Percentiles rank a stretch among this genome's conserved stretches.
Conservation (phyloP, 2,329 filamentous ascomycete species). For the Colletotrichum orchidophilum region DNA sequence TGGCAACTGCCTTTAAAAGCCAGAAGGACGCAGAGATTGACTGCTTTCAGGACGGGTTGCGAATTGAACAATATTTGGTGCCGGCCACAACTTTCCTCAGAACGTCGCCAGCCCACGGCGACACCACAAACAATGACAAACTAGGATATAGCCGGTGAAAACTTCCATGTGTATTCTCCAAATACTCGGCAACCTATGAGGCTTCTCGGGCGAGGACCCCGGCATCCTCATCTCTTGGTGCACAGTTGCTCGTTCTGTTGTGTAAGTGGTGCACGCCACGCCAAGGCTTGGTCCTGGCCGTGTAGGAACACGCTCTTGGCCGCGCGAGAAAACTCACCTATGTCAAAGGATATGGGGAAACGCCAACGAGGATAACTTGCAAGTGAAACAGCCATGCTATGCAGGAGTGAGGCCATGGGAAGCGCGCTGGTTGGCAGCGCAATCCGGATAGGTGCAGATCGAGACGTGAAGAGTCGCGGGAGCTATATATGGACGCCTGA, state of each 20-base stretch:
- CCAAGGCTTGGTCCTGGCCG: neutral
- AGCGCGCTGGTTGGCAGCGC: neutral
- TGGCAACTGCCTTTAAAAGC: neutral
- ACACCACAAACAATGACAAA: neutral
- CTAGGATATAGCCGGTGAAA: neutral
- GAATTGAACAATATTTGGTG: neutral
- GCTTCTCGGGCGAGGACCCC: neutral
- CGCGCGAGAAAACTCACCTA: neutral
- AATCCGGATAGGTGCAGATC: neutral
- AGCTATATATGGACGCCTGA: neutral
- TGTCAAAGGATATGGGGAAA: no score
- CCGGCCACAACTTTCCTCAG: neutral
- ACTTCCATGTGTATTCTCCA: neutral
- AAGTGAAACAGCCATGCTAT: neutral
- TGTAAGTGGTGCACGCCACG: neutral
- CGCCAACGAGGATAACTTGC: neutral
- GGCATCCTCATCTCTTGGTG: neutral
- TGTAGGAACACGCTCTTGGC: neutral
- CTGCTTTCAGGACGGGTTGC: neutral
- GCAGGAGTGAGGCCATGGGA: neutral
- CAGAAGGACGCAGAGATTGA: neutral
- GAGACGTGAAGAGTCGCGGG: constrained; percentile 17
- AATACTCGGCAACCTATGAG: neutral
- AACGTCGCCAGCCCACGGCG: neutral
- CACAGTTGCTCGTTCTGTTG: neutral